Evolutionary conservation across 116 monocot genomes (phyloP), one percentile per base, ranked within the genome.

Genomic region (Dioscorea cayenensis): DNA sequence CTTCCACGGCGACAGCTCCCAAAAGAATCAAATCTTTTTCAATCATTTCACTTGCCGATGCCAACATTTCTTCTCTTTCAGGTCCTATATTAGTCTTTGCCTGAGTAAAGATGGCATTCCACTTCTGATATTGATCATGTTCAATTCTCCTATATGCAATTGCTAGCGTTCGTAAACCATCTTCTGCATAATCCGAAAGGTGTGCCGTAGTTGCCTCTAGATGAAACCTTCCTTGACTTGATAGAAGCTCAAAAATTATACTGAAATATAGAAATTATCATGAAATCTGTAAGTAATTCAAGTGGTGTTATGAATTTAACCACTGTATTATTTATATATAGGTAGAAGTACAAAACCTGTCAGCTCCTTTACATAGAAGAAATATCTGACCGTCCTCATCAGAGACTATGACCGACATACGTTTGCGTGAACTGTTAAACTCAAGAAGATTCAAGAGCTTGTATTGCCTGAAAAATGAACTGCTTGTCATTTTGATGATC

Each of bases 311-410:
- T 16, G 10, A 16, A 55, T 55, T 55, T 55, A 3, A 55, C 19
- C 13, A n/a, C 55, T 8, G 12, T 8, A 43, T 43, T 10, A 6
- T 43, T 43, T 9, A 6, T 43, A 43, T 43, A 10, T 18, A 55
- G 1, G n/a, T 55, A 55, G 55, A n/a, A n/a, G 5, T 5, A 18
- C n/a, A 6, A 51, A 51, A 77, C 77, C 71, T 77, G 27, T 77
- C 77, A 59, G 77, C 77, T 59, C 77, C 77, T 60, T 77, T 77
- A 37, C 66, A 77, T 27, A 77, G 60, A 71, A 77, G 71, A 71
- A 77, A 66, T 38, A 71, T 66, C 37, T 71, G 71, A 13, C 71
- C 71, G 38, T 60, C 52, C 37, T 77, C 77, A 71, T 77, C 71
- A 11, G n/a, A 55, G 43, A 71, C 65, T 66, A 77, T 71, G 12